phyloP scores from a whole-genome alignment of 148 eudicot genomes.

The Rhododendron ferrugineum region DNA sequence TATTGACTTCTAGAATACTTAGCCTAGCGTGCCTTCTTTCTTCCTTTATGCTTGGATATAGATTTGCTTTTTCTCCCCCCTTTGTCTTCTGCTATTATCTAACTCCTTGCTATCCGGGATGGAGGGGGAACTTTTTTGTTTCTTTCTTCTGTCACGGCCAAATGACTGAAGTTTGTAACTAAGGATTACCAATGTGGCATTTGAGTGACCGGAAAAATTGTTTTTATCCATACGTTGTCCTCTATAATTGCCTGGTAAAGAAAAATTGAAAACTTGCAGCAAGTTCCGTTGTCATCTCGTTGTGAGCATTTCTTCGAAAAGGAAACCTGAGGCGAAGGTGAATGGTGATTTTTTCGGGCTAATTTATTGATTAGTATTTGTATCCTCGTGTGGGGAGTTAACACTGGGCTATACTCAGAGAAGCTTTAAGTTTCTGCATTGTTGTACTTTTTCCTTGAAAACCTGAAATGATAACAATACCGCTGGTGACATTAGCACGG shows the following conservation, averaged over 20 bases:
- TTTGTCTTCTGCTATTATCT: not conserved
- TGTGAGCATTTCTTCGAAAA: not conserved
- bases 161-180: slow-evolving; percentile 1
- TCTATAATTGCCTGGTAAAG: not conserved
- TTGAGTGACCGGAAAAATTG: not conserved
- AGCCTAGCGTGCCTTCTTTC: not conserved
- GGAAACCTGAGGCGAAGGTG: not conserved
- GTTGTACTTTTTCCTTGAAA: not conserved
- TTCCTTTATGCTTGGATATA: not conserved
- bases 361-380: not conserved
- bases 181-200: not conserved
- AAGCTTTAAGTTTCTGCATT: not conserved
- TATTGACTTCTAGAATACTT: slow-evolving; percentile 1
- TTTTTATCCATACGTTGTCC: not conserved
- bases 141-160: not conserved
- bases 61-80: not conserved
- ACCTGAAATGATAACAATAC: not conserved
- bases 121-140: not conserved
- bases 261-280: not conserved
- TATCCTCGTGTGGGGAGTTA: not conserved
- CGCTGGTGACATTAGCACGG: slow-evolving; percentile 5
- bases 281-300: not conserved
- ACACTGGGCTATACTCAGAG: not conserved
- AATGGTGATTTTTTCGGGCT: not conserved
- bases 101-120: not conserved